Conservation (phyloP, 352 stramenopile genomes). For the Globisporangium abappressorium region DNA sequence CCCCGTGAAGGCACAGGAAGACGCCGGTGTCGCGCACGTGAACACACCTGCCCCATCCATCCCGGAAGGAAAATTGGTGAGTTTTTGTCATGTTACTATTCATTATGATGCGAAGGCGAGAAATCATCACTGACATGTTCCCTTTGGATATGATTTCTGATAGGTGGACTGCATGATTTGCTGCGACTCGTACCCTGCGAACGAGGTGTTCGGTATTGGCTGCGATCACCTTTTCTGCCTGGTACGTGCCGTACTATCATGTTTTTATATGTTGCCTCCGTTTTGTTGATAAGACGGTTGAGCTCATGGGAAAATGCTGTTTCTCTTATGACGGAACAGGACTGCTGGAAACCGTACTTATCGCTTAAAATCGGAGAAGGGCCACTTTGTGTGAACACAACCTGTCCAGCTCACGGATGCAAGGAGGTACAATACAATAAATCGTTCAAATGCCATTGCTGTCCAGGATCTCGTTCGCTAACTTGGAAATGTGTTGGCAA, state of each 20-base stretch:
- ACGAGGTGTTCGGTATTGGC: slow-evolving; percentile 89
- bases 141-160: neutral
- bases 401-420: slow-evolving; percentile 94
- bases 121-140: neutral
- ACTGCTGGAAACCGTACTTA: slow-evolving; percentile 86
- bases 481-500: neutral
- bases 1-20: slow-evolving; percentile 44
- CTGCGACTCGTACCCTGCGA: slow-evolving; percentile 85
- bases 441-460: neutral
- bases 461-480: neutral
- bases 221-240: slow-evolving; percentile 97
- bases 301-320: neutral
- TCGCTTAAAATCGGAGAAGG: slow-evolving; percentile 90
- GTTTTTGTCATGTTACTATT: slow-evolving; percentile 7
- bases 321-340: slow-evolving; percentile 22
- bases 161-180: slow-evolving; percentile 92
- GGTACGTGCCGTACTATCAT: slow-evolving; percentile 45
- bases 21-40: slow-evolving; percentile 62
- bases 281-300: neutral
- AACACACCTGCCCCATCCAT: slow-evolving; percentile 35
- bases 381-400: slow-evolving; percentile 91
- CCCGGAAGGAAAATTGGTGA: slow-evolving; percentile 37
- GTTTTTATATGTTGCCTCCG: neutral
- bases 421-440: slow-evolving; percentile 67
- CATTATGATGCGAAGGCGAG: neutral